phyloP scores from a whole-genome alignment of 768 basidiomycete genomes.

The Collybia sp. region DNA sequence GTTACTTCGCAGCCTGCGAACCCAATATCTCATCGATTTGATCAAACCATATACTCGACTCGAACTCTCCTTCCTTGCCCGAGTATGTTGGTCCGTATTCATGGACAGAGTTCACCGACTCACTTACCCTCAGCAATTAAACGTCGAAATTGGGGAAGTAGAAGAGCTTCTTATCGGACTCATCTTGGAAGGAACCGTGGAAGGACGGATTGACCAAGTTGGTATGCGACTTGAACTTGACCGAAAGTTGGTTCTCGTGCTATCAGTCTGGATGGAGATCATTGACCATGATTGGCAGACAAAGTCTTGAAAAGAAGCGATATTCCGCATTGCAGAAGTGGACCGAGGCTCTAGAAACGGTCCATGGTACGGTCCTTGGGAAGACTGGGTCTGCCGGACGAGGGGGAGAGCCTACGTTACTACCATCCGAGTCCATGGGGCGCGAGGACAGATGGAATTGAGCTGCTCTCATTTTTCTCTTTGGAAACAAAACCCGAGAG shows the following conservation, averaged over 20 bases:
- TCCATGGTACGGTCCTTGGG: slow-evolving; percentile 70
- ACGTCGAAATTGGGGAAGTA: slow-evolving; percentile 87
- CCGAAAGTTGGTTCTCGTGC: slow-evolving; percentile 56
- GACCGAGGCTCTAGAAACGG: slow-evolving; percentile 74
- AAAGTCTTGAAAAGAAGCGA: slow-evolving; percentile 83
- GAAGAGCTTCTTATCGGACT: slow-evolving; percentile 92
- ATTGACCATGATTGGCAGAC: slow-evolving; percentile 36
- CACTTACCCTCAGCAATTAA: slow-evolving; percentile 69
- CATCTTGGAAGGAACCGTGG: slow-evolving; percentile 95
- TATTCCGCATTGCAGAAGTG: slow-evolving; percentile 79
- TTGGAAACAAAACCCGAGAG: too few relatives aligned
- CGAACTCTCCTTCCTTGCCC: slow-evolving; percentile 89
- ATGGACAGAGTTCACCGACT: not conserved
- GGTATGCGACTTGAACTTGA: slow-evolving; percentile 90
- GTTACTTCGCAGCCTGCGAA: slow-evolving; percentile 87
- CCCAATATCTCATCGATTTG: slow-evolving; percentile 95
- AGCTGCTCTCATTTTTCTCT: slow-evolving; percentile 6
- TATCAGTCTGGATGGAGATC: slow-evolving; percentile 11
- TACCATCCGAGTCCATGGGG: slow-evolving; percentile 24
- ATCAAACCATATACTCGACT: slow-evolving; percentile 97
- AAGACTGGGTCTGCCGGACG: slow-evolving; percentile 55
- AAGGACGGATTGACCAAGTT: slow-evolving; percentile 96
- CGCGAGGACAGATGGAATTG: slow-evolving; percentile 34
- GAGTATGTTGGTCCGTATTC: slow-evolving; percentile 39
- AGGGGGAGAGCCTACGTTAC: slow-evolving; percentile 28